A percentile compares a stretch with the other conserved stretches of the same genome.
phyloP scores from a whole-genome alignment of 805 yeast species.

The Kuraishia capsulata region DNA sequence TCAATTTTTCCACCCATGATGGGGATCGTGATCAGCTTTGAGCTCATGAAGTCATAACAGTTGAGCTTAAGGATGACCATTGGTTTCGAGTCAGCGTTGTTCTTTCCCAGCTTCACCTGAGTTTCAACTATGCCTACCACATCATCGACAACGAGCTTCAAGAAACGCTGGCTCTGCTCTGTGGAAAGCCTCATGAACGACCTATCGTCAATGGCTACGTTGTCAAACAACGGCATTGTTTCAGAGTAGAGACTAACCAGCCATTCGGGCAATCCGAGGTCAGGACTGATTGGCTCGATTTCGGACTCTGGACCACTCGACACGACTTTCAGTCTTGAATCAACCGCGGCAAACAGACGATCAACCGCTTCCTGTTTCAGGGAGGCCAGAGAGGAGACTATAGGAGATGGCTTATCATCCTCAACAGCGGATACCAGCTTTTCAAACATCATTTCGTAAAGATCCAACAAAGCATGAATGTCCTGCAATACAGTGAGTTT shows the following conservation, averaged over 20 bases:
- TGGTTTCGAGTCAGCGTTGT: conserved; percentile 17
- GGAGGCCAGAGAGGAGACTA: conserved; percentile 17
- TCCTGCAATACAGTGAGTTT: conserved; percentile 46
- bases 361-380: conserved; percentile 26
- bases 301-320: not conserved
- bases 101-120: conserved; percentile 21
- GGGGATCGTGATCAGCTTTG: conserved; percentile 41
- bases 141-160: conserved; percentile 33
- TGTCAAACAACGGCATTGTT: conserved; percentile 47
- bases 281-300: conserved; percentile 30
- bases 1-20: conserved; percentile 28
- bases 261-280: conserved; percentile 82
- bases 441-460: conserved; percentile 64
- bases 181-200: conserved; percentile 32
- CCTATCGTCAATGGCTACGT: conserved; percentile 18
- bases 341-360: conserved; percentile 29
- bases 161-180: conserved; percentile 25
- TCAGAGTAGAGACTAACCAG: conserved; percentile 55
- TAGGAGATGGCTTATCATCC: conserved; percentile 7
- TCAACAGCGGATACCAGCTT: conserved; percentile 24
- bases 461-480: conserved; percentile 51
- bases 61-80: conserved; percentile 42
- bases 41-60: conserved; percentile 47
- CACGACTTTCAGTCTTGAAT: conserved; percentile 23
- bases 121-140: conserved; percentile 31